Percentiles rank a stretch among this genome's conserved stretches.
Evolutionary conservation across 2,329 filamentous ascomycete species (phyloP).

Genomic region (Chaetomiaceae sp.): DNA sequence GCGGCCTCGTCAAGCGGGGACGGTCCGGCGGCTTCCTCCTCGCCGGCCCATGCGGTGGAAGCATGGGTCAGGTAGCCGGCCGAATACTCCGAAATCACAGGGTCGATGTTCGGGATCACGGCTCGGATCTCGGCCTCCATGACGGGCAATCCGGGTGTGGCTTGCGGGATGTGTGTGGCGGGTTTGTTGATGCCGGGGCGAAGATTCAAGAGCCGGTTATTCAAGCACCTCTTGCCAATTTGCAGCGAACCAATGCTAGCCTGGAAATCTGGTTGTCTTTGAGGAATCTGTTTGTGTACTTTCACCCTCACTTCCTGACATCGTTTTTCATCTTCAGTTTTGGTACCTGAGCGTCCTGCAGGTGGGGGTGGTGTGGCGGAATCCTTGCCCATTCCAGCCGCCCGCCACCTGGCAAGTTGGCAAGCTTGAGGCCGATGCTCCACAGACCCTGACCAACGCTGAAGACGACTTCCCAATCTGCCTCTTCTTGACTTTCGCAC

Average conservation of each 20-base stretch:
- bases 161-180: neutral
- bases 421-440: too few relatives aligned
- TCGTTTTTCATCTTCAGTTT: constrained; percentile 3
- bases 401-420: constrained; percentile 9
- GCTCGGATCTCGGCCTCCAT: constrained; percentile 89
- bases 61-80: constrained; percentile 93
- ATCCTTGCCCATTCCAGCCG: constrained; percentile 15
- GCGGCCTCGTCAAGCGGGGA: constrained; percentile 84
- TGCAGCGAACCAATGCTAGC: neutral
- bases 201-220: neutral
- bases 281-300: too few relatives aligned
- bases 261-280: too few relatives aligned
- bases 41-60: constrained; percentile 73
- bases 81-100: constrained; percentile 84
- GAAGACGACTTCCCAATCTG: too few relatives aligned
- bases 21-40: constrained; percentile 60
- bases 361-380: constrained; percentile 5
- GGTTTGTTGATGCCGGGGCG: neutral
- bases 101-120: constrained; percentile 82
- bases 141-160: constrained; percentile 23
- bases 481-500: neutral
- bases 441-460: too few relatives aligned
- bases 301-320: too few relatives aligned
- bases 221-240: neutral
- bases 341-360: neutral